Base-by-base conservation (phyloP, 2,329 filamentous ascomycete species). In the Alternaria rosae region DNA sequence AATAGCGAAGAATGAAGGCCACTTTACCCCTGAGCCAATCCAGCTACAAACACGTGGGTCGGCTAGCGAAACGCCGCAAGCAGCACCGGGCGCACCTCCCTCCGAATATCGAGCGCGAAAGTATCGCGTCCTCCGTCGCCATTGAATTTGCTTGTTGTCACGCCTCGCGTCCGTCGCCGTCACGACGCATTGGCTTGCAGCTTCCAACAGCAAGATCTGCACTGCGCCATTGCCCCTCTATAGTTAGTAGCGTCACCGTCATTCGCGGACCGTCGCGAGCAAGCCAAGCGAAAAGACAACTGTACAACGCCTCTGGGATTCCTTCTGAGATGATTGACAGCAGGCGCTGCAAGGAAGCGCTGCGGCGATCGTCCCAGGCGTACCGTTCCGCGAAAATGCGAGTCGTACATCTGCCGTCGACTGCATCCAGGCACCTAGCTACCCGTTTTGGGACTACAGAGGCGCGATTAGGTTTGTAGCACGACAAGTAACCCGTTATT, bases 21-120 rank as follows among this genome's bases (percentile, higher is more conserved):
- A 23, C 17, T 44, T 28, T 45, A 38, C 59, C 59, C 59, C 64
- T 62, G 54, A 67, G 54, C 62, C 67, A 67, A 65, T 65, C 54
- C 65, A 61, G 57, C 61, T 59, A 66, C 62, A 59, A 61, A 55
- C 42, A 62, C 61, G 61, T 68, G 67, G 61, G 54, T 56, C 54
- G 20, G 26, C 38, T 56, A 63, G 64, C 59, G 57, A 60, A 62
- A 42, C 63, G 57, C 62, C 62, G 62, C 61, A 67, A 65, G 66
- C 66, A 64, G 38, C 25, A 45, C 43, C 53, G 56, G 59, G 15
- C 43, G 35, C 26, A 53, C 41, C 41, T 57, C 32, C 21, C 43
- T 51, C 47, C 58, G 50, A 6, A 38, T 8, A 23, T 8, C 21
- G 20, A 25, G 28, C 47, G 47, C 30, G 51, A 51, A 32, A 50